Base-by-base conservation (phyloP, 2,329 filamentous ascomycete species). In the Apiospora arundinis region DNA sequence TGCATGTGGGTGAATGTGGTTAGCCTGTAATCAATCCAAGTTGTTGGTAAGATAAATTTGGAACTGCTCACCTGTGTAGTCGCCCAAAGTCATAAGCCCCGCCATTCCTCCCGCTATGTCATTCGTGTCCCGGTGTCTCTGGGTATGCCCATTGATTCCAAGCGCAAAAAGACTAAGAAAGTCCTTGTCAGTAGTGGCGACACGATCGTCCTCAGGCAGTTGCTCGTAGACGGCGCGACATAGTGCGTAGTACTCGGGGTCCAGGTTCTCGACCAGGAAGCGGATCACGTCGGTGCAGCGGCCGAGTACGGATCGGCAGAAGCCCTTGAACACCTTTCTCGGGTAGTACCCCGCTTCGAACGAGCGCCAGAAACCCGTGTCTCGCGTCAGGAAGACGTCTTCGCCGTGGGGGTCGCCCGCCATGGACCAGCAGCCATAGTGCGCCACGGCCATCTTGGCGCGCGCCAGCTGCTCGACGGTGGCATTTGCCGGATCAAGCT, bases 401-500 rank as follows among this genome's bases (percentile, higher is more conserved):
- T n/a, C 23, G 5, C 73, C 73, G n/a, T 74, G 14, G 1, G 63
- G 70, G 37, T 72, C 67, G 8, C 70, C 69, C 21, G 28, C 32
- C 25, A 23, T 11, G 9, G 72, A 42, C 74, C 74, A 76, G 48
- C 73, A 73, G 32, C 74, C 74, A 46, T 74, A 76, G 68, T 74
- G 74, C 5, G 71, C 73, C 3, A 75, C 73, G 28, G 69, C 72
- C 70, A 74, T 75, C 66, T 72, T 72, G 9, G 74, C 74, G 40
- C 74, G 74, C 14, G 71, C 49, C 8, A 73, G 72, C 2, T 28
- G 49, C 21, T 72, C 74, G 11, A 75, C 69, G 5, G 70, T 74
- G 16, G 73, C 74, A 65, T 70, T 60, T 2, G 70, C 69, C 12
- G 70, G 71, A 56, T 76, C 74, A 2, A 76, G 73, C 49, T 74